phyloP scores from a whole-genome alignment of 768 basidiomycete genomes.

The Multifurca ochricompacta region DNA sequence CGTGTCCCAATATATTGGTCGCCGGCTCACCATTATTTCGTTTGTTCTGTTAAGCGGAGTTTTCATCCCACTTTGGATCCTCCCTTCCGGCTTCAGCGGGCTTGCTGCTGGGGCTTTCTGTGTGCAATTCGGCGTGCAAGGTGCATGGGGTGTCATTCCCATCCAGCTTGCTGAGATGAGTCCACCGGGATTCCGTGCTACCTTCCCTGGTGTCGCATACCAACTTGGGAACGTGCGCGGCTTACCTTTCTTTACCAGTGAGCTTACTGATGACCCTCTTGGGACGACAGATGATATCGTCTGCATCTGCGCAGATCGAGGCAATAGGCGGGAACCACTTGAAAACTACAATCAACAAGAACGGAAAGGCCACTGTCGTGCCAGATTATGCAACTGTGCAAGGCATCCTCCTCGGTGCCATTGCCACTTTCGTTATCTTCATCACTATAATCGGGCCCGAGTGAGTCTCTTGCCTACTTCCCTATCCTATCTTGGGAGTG shows the following conservation, averaged over 20 bases:
- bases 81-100: constrained; percentile 34
- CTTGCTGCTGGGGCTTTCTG: constrained; percentile 43
- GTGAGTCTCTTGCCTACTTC: constrained; percentile 35
- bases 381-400: constrained; percentile 55
- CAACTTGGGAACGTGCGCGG: constrained; percentile 33
- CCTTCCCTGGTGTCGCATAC: constrained; percentile 39
- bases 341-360: constrained; percentile 27
- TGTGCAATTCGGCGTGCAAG: constrained; percentile 42
- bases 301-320: constrained; percentile 43
- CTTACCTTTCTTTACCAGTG: neutral
- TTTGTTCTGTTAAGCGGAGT: constrained; percentile 29
- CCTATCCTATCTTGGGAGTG: neutral
- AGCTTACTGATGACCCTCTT: neutral
- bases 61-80: constrained; percentile 37
- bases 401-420: constrained; percentile 80
- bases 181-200: constrained; percentile 42
- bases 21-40: constrained; percentile 37
- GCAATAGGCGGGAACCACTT: constrained; percentile 37
- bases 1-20: constrained; percentile 36
- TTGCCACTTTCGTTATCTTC: constrained; percentile 69
- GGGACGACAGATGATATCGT: constrained; percentile 34
- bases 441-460: constrained; percentile 74
- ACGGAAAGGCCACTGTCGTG: constrained; percentile 27
- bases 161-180: constrained; percentile 41
- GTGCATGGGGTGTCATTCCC: constrained; percentile 29